A percentile compares a stretch with the other conserved stretches of the same genome.
Evolutionary conservation across 306 rosid species (phyloP).

Genomic region (Ceratonia siliqua): DNA sequence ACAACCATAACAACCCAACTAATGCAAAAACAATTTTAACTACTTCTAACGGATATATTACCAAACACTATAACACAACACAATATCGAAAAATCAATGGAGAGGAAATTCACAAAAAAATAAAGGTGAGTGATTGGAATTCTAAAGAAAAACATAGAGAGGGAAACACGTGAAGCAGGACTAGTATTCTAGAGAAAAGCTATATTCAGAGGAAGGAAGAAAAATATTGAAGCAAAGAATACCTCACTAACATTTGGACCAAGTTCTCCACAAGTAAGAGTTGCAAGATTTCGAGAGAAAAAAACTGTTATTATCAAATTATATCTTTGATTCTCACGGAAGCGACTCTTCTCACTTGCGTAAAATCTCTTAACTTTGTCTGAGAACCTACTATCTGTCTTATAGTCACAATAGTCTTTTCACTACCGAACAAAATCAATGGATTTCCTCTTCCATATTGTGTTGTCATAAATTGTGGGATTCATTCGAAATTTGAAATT

Average conservation of each 20-base stretch:
- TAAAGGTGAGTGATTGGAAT: background rate
- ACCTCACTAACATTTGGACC: background rate
- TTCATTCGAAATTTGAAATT: no score
- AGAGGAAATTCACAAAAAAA: background rate
- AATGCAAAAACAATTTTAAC: no score
- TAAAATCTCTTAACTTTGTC: background rate
- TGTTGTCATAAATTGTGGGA: no score
- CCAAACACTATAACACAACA: no score
- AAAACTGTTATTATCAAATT: background rate
- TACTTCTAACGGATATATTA: no score
- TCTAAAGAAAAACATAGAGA: background rate
- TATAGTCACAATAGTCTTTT: background rate
- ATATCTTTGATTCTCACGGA: background rate
- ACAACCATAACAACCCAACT: no score
- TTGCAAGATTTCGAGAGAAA: background rate
- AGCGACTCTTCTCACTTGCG: background rate
- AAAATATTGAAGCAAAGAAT: constrained; percentile 45
- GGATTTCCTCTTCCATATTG: no score
- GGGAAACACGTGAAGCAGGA: constrained; percentile 17
- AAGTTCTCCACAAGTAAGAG: background rate
- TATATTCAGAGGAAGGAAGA: constrained; percentile 9
- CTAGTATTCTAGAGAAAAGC: constrained; percentile 14
- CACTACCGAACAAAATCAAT: background rate
- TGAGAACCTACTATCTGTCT: background rate
- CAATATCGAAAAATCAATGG: no score